These are phyloP conservation scores for Peronospora belbahrii DNA, from an alignment of 352 stramenopile genomes.

Conservation along the genomic window DNA sequence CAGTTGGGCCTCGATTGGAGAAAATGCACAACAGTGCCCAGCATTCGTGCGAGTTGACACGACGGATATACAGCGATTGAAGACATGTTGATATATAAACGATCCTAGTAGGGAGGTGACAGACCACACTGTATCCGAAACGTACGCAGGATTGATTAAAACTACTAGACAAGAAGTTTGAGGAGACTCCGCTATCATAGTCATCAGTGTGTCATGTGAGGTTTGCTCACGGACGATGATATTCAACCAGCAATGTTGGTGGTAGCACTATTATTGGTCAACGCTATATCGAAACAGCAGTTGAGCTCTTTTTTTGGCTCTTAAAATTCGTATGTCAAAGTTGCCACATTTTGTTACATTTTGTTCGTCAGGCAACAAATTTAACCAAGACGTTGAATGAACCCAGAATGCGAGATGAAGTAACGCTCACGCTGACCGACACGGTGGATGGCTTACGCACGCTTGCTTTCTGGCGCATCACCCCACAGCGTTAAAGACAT, in stretches of 20 bases:
- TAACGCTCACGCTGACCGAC: slow-evolving; percentile 31
- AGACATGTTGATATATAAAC: background rate
- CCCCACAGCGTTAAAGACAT: slow-evolving; percentile 26
- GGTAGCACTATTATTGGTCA: no score
- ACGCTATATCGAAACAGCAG: no score
- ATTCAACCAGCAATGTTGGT: slow-evolving; percentile 8
- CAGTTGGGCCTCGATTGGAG: slow-evolving; percentile 10
- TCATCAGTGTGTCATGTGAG: slow-evolving; percentile 17
- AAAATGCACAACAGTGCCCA: background rate
- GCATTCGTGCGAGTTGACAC: slow-evolving; percentile 3
- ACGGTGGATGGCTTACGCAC: slow-evolving; percentile 20
- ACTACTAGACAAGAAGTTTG: slow-evolving; percentile 52
- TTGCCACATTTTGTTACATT: no score
- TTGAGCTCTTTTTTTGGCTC: slow-evolving; percentile 18
- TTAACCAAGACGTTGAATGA: slow-evolving; percentile 25
- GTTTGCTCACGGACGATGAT: slow-evolving; percentile 26
- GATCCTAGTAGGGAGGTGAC: background rate
- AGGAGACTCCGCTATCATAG: slow-evolving; percentile 23
- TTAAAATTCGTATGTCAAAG: no score
- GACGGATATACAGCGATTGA: slow-evolving; percentile 9
- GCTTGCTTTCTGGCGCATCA: slow-evolving; percentile 5
- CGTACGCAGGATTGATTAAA: slow-evolving; percentile 43
- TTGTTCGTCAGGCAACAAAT: no score
- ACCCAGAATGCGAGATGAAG: slow-evolving; percentile 33
- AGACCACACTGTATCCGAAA: no score